phyloP scores from a whole-genome alignment of 2,329 filamentous ascomycete species.

The Pezicula carpinea region DNA sequence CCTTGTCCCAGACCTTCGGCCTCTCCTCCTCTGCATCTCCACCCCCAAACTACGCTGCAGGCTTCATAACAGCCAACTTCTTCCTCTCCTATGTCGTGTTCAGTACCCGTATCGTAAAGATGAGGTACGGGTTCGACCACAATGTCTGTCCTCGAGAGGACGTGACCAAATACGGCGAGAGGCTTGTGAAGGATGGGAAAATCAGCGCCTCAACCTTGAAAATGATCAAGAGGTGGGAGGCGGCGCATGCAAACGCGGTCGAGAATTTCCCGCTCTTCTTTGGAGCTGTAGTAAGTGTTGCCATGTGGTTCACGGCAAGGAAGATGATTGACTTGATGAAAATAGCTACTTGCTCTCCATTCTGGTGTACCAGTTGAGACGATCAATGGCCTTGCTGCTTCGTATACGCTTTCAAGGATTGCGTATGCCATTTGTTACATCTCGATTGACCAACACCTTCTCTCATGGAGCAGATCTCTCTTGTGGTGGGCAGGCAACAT shows the following conservation, averaged over 20 bases:
- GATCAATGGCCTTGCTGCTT: conserved; percentile 35
- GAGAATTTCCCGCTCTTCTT: conserved; percentile 37
- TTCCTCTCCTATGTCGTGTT: conserved; percentile 39
- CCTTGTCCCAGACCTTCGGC: neutral
- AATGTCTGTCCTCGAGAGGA: conserved; percentile 42
- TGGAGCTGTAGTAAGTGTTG: conserved; percentile 24
- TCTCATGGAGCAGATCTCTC: conserved; percentile 32
- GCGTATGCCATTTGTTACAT: conserved; percentile 37
- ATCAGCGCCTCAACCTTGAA: conserved; percentile 37
- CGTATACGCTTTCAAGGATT: conserved; percentile 37
- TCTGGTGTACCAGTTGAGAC: conserved; percentile 31
- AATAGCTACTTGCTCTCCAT: conserved; percentile 31
- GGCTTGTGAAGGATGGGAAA: conserved; percentile 37
- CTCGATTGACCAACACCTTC: conserved; percentile 29
- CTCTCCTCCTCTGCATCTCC: neutral
- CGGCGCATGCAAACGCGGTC: conserved; percentile 42
- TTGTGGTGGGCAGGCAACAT: conserved; percentile 40
- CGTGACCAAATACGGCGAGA: conserved; percentile 38
- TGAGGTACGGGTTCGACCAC: conserved; percentile 38
- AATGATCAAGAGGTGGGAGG: conserved; percentile 38
- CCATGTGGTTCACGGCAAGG: no score
- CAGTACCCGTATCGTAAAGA: conserved; percentile 39
- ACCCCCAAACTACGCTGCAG: conserved; percentile 7
- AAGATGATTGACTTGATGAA: no score
- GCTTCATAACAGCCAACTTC: conserved; percentile 35